Evolutionary conservation across 177 flowering plant genomes (phyloP), one percentile per base, ranked within the genome.

Genomic region (Tripterygium wilfordii): DNA sequence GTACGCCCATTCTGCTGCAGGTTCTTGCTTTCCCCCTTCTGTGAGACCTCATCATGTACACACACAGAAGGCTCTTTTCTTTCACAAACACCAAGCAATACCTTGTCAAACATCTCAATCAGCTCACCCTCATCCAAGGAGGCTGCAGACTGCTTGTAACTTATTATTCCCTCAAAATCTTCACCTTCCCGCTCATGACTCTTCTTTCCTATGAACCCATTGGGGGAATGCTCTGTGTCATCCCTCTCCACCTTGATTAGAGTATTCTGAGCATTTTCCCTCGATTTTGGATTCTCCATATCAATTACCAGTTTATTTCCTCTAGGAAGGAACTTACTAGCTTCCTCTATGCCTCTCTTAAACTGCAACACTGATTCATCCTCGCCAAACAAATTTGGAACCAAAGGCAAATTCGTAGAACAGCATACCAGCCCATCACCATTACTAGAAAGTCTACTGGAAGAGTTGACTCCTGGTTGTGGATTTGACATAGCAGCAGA

Each of bases 301-400:
- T 65, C 52, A 23, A 59, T 42, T 32, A 49, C 17, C 26, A 62
- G 49, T 23, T 51, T 55, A 45, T 20, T 41, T 36, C 25, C 33
- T 23, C 47, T 38, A 10, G 73, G 73, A 42, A 72, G 71, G 24
- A 72, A 68, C 54, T 59, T 65, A 26, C 44, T 62, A 43, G 70
- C 77, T 44, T 65, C 77, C 52, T 68, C 73, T 26, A 62, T 40
- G n/a, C 74, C 77, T 51, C 37, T 72, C 33, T 50, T 49, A 42
- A 68, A 72, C 48, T 62, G 77, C 38, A 32, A 54, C 10, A 54
- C 38, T 4, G 56, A 60, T 17, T 66, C 57, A 14, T 35, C 45
- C 5, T 60, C 54, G 21, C 36, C 44, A 44, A 59, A 61, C 14
- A 44, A 27, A 48, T 64, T 54, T 3, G 56, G 47, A 30, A 53